phyloP scores from a whole-genome alignment of 1,284 basidiomycete genomes.

The Somion occarium region DNA sequence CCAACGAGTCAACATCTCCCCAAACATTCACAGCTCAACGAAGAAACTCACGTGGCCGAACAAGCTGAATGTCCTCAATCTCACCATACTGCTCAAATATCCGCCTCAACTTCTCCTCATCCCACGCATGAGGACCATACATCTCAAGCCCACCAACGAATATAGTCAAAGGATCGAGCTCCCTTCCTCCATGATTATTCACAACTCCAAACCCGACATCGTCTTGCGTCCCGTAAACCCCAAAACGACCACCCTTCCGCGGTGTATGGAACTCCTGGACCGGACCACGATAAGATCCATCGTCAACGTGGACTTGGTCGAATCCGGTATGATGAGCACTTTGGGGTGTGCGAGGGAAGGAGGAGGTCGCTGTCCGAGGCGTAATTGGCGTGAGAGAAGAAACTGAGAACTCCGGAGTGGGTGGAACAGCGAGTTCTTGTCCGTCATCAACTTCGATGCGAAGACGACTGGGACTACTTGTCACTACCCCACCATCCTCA shows the following conservation, averaged over 20 bases:
- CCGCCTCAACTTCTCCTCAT: conserved; percentile 51
- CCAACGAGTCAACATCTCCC: conserved; percentile 37
- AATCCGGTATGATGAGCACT: conserved; percentile 3
- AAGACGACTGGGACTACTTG: not conserved
- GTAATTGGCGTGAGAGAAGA: conserved; percentile 49
- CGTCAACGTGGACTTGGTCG: not conserved
- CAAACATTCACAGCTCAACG: too few relatives aligned
- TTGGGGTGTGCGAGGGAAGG: conserved; percentile 21
- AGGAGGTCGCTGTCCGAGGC: conserved; percentile 32
- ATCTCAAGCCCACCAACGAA: conserved; percentile 74
- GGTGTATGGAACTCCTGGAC: not conserved
- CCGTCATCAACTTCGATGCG: too few relatives aligned
- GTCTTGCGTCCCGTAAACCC: not conserved
- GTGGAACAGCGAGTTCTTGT: conserved; percentile 26
- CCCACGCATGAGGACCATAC: conserved; percentile 58
- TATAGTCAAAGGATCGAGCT: conserved; percentile 58
- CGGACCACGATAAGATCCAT: not conserved
- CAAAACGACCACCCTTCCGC: not conserved
- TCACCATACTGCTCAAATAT: conserved; percentile 62
- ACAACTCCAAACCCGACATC: too few relatives aligned
- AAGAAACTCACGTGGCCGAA: conserved; percentile 50
- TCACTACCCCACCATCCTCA: not conserved
- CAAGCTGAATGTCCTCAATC: conserved; percentile 56
- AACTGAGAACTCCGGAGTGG: conserved; percentile 40
- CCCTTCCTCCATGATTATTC: not conserved